phyloP scores from a whole-genome alignment of 805 yeast genomes.

The Schwanniomyces pseudopolymorphus region DNA sequence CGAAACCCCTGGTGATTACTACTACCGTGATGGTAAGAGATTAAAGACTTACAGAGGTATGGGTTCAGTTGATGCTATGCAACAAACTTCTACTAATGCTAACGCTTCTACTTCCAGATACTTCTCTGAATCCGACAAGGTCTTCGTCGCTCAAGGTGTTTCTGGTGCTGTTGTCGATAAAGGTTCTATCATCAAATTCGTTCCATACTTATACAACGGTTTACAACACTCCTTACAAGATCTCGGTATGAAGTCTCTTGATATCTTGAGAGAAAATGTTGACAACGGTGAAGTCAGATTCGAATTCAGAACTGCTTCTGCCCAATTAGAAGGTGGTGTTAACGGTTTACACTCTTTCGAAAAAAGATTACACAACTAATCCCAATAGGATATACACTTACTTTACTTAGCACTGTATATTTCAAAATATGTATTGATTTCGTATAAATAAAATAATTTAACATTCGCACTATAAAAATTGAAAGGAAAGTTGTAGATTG shows the following conservation, averaged over 20 bases:
- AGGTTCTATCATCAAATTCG: constrained; percentile 89
- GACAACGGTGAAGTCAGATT: constrained; percentile 76
- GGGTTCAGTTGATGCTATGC: constrained; percentile 99
- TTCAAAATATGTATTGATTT: not conserved
- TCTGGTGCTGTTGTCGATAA: constrained; percentile 95
- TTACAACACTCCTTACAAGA: constrained; percentile 99
- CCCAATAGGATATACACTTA: not conserved
- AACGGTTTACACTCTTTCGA: constrained; percentile 95
- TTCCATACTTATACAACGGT: constrained; percentile 93
- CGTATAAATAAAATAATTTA: not conserved
- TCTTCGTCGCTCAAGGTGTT: constrained; percentile 98
- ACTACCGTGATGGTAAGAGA: constrained; percentile 97
- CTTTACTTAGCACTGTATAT: not conserved
- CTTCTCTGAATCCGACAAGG: constrained; percentile 93
- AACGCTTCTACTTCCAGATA: constrained; percentile 98
- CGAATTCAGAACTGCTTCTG: constrained; percentile 97
- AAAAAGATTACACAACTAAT: constrained; percentile 89
- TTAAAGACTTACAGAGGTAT: constrained; percentile 97
- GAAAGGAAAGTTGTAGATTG: not conserved
- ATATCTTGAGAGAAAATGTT: constrained; percentile 62
- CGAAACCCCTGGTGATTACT: constrained; percentile 98
- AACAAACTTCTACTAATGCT: constrained; percentile 80
- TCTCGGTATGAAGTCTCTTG: constrained; percentile 77
- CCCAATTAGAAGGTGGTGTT: constrained; percentile 98
- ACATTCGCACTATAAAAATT: not conserved